Base-by-base conservation (phyloP, 1,284 basidiomycete species). In the Phaffia rhodozyma region DNA sequence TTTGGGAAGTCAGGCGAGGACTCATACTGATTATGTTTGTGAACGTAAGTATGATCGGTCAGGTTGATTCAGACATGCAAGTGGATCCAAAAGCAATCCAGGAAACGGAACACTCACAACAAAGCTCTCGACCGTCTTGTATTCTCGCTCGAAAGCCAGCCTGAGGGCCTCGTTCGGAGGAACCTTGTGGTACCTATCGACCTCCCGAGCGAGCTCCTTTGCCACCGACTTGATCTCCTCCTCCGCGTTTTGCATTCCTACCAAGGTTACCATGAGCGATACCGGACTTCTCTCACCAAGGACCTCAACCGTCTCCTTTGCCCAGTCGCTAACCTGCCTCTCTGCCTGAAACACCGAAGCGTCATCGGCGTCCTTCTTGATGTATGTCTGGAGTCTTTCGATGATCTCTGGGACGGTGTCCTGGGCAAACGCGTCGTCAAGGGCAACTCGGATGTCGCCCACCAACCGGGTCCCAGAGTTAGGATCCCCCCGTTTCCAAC, bases 251-350 rank as follows among this genome's bases (percentile, higher is more conserved):
- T 87, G 83, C 67, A 92, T 82, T 16, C 88, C 87, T 69, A 82
- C 77, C 23, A 97, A 79, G 23, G 91, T 83, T 32, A 97, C 86
- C 72, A 87, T 89, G 71, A 96, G 80, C 70, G 90, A 92, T 2
- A 91, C 94, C 4, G 92, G 92, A 73, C 89, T 91, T 60, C 90
- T 83, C 68, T 81, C 70, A 55, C 83, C 77, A 68, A 97, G 77
- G 30, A 78, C 77, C 23, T 79, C 77, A 66, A 87, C 75, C 20
- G 90, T 91, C 60, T 80, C 74, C 66, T 77, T 75, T 6, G 92
- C 92, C 91, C 91, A 97, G 60, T 77, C 73, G 63, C 79, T 78
- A 62, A 88, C 80, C 25, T 75, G 76, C 57, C 78, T 75, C 56
- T 81, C 74, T 43, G 78, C 73, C 64, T 67, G 65, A 75, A 76